phyloP scores from a whole-genome alignment of 495 filamentous ascomycete species.

The Penicillium herquei region DNA sequence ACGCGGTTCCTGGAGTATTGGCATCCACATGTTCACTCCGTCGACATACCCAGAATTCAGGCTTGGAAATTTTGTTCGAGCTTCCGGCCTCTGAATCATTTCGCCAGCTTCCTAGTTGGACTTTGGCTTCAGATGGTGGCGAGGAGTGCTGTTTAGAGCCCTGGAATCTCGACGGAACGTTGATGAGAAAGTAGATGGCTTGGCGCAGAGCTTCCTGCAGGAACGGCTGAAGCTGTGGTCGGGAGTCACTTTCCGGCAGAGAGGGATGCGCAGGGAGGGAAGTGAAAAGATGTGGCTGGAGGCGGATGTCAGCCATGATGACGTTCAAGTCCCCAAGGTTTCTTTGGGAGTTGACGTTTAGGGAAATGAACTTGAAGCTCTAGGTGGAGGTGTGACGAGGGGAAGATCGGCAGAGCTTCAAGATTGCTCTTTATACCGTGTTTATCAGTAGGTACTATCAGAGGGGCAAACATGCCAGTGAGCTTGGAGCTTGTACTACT shows the following conservation, averaged over 20 bases:
- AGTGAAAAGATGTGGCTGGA: conserved; percentile 30
- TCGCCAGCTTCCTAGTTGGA: conserved; percentile 17
- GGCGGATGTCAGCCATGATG: conserved; percentile 27
- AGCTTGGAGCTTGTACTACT: conserved; percentile 1
- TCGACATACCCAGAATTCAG: conserved; percentile 69
- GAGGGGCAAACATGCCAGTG: not conserved
- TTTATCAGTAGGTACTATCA: too few relatives aligned
- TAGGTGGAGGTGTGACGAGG: conserved; percentile 2
- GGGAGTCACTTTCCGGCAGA: conserved; percentile 11
- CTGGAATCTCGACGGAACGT: conserved; percentile 31
- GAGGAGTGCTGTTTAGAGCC: conserved; percentile 37
- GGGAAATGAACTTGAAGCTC: conserved; percentile 2
- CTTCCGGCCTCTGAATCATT: conserved; percentile 42
- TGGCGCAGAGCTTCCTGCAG: conserved; percentile 47
- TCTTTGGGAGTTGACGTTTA: not conserved
- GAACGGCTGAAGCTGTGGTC: conserved; percentile 21
- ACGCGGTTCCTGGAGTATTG: conserved; percentile 55
- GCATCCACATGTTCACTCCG: conserved; percentile 59
- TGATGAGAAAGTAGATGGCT: conserved; percentile 53
- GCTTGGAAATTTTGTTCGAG: conserved; percentile 21
- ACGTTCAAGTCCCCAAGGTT: not conserved
- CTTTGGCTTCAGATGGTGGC: conserved; percentile 31
- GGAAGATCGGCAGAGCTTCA: conserved; percentile 16
- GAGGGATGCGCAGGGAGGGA: conserved; percentile 32
- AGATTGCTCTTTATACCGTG: too few relatives aligned